Conservation (phyloP, 1,284 basidiomycete genomes). For the Rugosomyces carneus region DNA sequence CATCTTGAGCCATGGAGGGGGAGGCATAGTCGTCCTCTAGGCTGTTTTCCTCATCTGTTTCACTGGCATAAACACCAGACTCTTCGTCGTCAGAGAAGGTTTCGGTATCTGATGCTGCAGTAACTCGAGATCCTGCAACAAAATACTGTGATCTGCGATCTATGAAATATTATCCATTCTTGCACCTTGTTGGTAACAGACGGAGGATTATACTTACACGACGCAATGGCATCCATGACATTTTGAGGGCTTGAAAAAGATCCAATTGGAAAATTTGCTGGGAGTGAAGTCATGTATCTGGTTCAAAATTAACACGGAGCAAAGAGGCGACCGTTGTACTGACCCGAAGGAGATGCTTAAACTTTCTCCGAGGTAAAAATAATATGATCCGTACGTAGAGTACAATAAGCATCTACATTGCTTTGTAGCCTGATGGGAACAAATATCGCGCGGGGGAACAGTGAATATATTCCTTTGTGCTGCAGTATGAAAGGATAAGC, state of each 20-base stretch:
- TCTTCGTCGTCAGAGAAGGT: conserved; percentile 28
- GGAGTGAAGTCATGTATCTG: conserved; percentile 30
- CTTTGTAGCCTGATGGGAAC: no score
- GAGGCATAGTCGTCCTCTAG: conserved; percentile 21
- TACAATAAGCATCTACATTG: no score
- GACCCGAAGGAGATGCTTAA: no score
- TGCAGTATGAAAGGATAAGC: not conserved
- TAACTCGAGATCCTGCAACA: conserved; percentile 51
- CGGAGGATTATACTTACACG: conserved; percentile 21
- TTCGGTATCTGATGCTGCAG: conserved; percentile 35
- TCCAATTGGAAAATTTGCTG: conserved; percentile 41
- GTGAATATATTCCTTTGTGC: not conserved
- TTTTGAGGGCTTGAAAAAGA: conserved; percentile 47
- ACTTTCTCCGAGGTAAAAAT: no score
- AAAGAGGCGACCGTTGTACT: not conserved
- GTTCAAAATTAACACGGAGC: not conserved
- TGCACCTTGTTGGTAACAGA: no score
- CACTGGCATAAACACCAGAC: conserved; percentile 12
- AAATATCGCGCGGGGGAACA: no score
- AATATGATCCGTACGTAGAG: no score
- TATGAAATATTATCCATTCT: conserved; percentile 2
- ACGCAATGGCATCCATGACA: conserved; percentile 43
- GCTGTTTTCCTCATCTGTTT: conserved; percentile 1
- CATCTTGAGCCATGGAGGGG: conserved; percentile 14
- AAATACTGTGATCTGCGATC: conserved; percentile 48